These are phyloP conservation scores for Excoecaria cochinchinensis DNA, from an alignment of 345 rosid genomes.

Conservation along the genomic window DNA sequence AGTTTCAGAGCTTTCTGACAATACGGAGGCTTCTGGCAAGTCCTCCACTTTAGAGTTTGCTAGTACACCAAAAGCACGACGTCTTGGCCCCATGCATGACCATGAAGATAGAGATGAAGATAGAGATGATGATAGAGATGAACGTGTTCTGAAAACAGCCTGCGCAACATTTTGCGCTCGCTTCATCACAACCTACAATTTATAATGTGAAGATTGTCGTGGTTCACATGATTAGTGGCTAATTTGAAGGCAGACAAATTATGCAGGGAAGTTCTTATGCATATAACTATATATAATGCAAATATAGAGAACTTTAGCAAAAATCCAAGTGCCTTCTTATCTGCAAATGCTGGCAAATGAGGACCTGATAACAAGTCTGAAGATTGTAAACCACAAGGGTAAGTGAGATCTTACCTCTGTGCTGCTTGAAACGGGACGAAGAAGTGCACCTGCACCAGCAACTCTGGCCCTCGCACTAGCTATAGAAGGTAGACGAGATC, in stretches of 20 bases:
- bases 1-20: constrained; percentile 47
- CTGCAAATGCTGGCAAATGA: neutral
- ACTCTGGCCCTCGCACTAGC: constrained; percentile 96
- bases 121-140: constrained; percentile 54
- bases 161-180: constrained; percentile 87
- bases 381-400: neutral
- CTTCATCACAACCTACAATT: constrained; percentile 75
- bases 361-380: neutral
- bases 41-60: constrained; percentile 45
- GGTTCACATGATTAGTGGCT: neutral
- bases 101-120: constrained; percentile 68
- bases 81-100: constrained; percentile 94
- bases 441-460: constrained; percentile 89
- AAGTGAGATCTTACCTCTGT: constrained; percentile 62
- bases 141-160: constrained; percentile 79
- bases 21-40: constrained; percentile 45
- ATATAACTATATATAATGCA: too few species aligned
- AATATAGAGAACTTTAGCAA: neutral
- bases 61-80: constrained; percentile 49
- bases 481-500: constrained; percentile 86
- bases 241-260: neutral
- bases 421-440: constrained; percentile 82
- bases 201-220: neutral
- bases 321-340: neutral
- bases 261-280: neutral